Evolutionary conservation across 768 basidiomycete genomes (phyloP), one percentile per base, ranked within the genome.

Genomic region (Lentinula lateritia): DNA sequence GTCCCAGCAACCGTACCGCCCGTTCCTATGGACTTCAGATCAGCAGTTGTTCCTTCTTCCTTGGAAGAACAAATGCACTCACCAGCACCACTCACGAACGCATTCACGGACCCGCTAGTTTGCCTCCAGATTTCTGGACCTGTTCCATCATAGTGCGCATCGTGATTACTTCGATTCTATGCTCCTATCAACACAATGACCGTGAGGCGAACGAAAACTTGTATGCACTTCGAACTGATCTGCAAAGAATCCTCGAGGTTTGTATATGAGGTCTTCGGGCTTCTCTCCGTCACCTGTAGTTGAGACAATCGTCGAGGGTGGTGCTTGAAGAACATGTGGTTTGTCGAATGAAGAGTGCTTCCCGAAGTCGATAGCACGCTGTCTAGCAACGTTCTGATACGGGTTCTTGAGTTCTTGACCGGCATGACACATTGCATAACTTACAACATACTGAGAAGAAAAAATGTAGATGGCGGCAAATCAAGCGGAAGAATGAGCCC

Each of bases 81-180:
- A 86, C 94, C 94, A 60, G 96, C 94, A 1, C 96, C 96, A 34
- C 88, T 85, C 45, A 98, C 88, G 67, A 98, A 98, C 6, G 89
- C 93, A 68, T 91, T 82, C 0, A 97, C 63, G 32, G 76, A 74
- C 10, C 95, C 95, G 67, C 87, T 88, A 6, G 92, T 93, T 71
- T 99, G 97, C 46, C 88, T 80, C 89, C 94, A 94, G 38, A 98
- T 92, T 76, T 98, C 97, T 0, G 94, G 95, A 0, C 93, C 97
- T 0, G 97, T 98, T 6, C 92, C 92, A 38, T 84, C 74, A 64
- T 83, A 93, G 71, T 99, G 97, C 0, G 96, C 94, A 58, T 88
- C 81, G 70, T 86, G 93, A 68, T 99, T 98, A 68, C 90, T 92
- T 67, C 78, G 83, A 71, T 95, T 98, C 89, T 93, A 57, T 12